Percentiles rank a stretch among this genome's conserved stretches.
These are phyloP conservation scores for Alternaria panax DNA, from an alignment of 2,329 filamentous ascomycete species.

Conservation along the genomic window DNA sequence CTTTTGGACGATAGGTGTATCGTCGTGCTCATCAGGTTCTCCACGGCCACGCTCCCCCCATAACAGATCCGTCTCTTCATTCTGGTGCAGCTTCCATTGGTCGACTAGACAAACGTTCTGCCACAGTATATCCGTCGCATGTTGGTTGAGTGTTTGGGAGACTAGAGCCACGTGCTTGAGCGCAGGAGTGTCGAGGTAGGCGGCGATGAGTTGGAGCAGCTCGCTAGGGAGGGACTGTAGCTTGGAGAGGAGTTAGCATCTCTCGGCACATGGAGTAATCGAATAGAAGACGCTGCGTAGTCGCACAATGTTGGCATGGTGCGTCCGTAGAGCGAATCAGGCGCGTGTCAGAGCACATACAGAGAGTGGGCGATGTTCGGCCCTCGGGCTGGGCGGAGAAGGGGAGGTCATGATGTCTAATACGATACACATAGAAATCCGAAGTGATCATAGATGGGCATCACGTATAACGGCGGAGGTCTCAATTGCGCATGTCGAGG, in stretches of 20 bases:
- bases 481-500: not conserved
- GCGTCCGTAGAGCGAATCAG: constrained; percentile 4
- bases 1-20: constrained; percentile 55
- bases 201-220: constrained; percentile 51
- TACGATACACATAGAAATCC: not conserved
- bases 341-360: constrained; percentile 9
- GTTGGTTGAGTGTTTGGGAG: constrained; percentile 46
- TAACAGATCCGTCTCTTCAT: constrained; percentile 19
- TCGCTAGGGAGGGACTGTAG: constrained; percentile 52
- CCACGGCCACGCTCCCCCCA: constrained; percentile 23
- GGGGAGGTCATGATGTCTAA: not conserved
- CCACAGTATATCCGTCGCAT: constrained; percentile 52
- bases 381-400: not conserved
- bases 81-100: constrained; percentile 41
- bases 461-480: not conserved
- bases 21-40: constrained; percentile 44
- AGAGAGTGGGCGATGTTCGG: constrained; percentile 7
- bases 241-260: constrained; percentile 19
- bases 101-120: constrained; percentile 52
- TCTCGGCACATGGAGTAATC: not conserved
- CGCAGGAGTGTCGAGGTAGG: constrained; percentile 39
- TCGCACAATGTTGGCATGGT: constrained; percentile 5
- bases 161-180: constrained; percentile 45
- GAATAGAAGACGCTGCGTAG: not conserved
- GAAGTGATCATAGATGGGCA: not conserved